Evolutionary conservation across 257 asterid genomes (phyloP).

Genomic region (Mitragyna speciosa): DNA sequence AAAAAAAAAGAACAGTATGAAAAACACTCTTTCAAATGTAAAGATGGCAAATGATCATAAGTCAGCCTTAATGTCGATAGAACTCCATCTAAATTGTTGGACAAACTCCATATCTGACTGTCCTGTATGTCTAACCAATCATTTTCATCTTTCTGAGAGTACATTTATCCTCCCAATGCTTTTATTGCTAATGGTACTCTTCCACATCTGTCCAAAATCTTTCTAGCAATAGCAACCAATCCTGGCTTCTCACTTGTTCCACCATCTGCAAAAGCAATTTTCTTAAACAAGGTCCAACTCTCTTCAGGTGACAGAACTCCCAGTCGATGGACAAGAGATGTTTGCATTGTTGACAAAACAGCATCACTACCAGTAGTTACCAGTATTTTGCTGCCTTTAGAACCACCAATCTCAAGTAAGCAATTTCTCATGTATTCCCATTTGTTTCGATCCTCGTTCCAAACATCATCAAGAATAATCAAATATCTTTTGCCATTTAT

Average conservation of each 20-base stretch:
- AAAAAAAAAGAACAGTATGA: constrained; percentile 25
- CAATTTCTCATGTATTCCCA: constrained; percentile 18
- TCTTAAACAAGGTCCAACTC: constrained; percentile 24
- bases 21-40: constrained; percentile 27
- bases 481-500: constrained; percentile 10
- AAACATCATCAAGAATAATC: constrained; percentile 29
- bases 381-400: constrained; percentile 25
- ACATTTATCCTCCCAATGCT: constrained; percentile 12
- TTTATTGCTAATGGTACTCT: constrained; percentile 28
- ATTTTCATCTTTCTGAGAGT: constrained; percentile 6
- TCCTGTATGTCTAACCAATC: constrained; percentile 21
- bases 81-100: background rate
- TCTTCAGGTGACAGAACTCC: background rate
- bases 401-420: constrained; percentile 19
- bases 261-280: constrained; percentile 19
- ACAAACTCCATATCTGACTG: background rate
- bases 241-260: background rate
- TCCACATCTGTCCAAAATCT: constrained; percentile 19
- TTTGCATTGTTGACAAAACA: constrained; percentile 7
- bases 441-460: constrained; percentile 15
- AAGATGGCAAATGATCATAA: constrained; percentile 24
- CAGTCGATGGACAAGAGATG: background rate
- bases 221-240: constrained; percentile 9
- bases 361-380: constrained; percentile 15
- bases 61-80: constrained; percentile 20